These are phyloP conservation scores for Aspergillus novofumigatus DNA, from an alignment of 2,329 filamentous ascomycete genomes.

Conservation along the genomic window DNA sequence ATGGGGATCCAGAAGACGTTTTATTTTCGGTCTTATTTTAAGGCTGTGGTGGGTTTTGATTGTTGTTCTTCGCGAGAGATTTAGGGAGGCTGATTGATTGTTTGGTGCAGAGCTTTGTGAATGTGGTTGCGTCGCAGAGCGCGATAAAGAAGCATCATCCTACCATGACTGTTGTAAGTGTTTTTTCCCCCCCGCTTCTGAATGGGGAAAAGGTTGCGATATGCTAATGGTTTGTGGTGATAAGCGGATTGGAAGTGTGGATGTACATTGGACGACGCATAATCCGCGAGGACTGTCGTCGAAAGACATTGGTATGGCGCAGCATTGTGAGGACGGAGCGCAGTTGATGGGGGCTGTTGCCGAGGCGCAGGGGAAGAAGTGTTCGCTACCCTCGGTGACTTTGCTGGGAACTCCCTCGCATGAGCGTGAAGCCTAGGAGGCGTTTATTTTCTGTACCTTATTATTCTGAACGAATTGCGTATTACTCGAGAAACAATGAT, in stretches of 20 bases:
- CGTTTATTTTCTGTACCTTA: not conserved
- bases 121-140: conserved; percentile 35
- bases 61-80: not conserved
- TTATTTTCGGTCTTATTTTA: conserved; percentile 38
- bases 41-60: conserved; percentile 30
- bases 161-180: conserved; percentile 36
- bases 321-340: conserved; percentile 35
- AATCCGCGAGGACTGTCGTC: conserved; percentile 34
- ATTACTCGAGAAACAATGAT: not conserved
- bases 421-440: no score
- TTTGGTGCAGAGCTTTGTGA: conserved; percentile 31
- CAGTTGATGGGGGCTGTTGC: conserved; percentile 30
- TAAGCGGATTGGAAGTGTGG: conserved; percentile 36
- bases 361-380: conserved; percentile 28
- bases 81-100: not conserved
- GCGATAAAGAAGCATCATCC: conserved; percentile 37
- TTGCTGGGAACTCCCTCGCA: not conserved
- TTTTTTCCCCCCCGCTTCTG: not conserved
- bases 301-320: conserved; percentile 36
- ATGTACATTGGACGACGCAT: conserved; percentile 41
- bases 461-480: not conserved
- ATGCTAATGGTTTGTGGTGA: not conserved
- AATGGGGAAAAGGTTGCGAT: not conserved
- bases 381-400: conserved; percentile 10
- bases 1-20: conserved; percentile 36